Conservation (phyloP, 2,329 filamentous ascomycete genomes). For the Verticillium zaregamsianum region DNA sequence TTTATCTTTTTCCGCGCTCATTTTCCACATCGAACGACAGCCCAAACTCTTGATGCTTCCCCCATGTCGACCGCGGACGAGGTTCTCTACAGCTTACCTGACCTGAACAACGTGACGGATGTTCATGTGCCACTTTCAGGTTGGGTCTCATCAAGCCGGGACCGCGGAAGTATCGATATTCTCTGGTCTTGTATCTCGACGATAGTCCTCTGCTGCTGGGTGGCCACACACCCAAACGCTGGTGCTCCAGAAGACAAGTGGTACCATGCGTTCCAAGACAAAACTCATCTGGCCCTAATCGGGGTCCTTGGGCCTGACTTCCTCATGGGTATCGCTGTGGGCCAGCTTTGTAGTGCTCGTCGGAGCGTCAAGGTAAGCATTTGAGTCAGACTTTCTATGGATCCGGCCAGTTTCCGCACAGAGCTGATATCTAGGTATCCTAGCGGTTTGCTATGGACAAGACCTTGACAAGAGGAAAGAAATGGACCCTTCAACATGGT, state of each 20-base stretch:
- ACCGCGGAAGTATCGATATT: conserved; percentile 35
- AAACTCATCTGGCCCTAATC: conserved; percentile 27
- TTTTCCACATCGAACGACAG: neutral
- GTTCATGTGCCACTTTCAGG: conserved; percentile 13
- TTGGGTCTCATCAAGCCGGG: conserved; percentile 28
- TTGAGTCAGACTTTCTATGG: no score
- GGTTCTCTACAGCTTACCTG: neutral
- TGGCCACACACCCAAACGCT: conserved; percentile 32
- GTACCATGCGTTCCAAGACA: conserved; percentile 23
- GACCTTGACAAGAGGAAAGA: conserved; percentile 4
- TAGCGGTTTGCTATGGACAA: conserved; percentile 12
- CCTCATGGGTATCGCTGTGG: conserved; percentile 26
- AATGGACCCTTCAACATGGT: conserved; percentile 34
- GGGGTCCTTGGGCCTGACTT: conserved; percentile 32
- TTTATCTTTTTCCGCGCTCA: no score
- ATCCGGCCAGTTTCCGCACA: neutral
- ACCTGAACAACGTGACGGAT: neutral
- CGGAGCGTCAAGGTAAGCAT: conserved; percentile 21
- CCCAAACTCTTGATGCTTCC: neutral
- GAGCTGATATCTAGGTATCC: neutral
- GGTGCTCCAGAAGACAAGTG: conserved; percentile 23
- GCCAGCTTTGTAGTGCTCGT: conserved; percentile 27
- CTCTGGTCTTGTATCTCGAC: conserved; percentile 32
- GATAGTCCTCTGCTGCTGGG: conserved; percentile 36
- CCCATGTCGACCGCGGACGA: neutral